Conservation (phyloP, 2,329 filamentous ascomycete species). For the Cercospora sp. region DNA sequence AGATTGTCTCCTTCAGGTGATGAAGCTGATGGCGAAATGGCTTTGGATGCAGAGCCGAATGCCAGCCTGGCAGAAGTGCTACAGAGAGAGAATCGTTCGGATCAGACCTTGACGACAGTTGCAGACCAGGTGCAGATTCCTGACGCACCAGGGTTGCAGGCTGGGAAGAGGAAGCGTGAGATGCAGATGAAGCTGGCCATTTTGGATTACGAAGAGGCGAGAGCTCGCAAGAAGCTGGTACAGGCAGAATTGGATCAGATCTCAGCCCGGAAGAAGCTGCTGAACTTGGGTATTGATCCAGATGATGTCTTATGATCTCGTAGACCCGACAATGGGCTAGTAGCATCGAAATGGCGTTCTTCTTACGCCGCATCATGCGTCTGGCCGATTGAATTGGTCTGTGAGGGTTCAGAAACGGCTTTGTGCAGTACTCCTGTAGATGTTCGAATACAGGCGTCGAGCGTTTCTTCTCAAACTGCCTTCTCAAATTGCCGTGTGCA, state of each 20-base stretch:
- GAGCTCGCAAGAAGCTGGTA: background rate
- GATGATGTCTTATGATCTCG: conserved; percentile 2
- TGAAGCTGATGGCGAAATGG: background rate
- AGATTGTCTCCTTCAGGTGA: background rate
- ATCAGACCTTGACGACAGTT: background rate
- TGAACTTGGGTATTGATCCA: background rate
- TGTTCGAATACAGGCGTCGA: background rate
- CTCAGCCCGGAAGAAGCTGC: background rate
- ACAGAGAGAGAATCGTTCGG: background rate
- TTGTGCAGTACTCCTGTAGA: background rate
- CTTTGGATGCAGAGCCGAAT: background rate
- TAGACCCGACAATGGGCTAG: background rate
- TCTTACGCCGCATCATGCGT: background rate
- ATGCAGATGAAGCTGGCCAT: background rate
- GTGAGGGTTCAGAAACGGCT: background rate
- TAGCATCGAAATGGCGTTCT: background rate
- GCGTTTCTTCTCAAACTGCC: background rate
- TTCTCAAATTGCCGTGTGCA: background rate
- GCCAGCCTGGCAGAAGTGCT: background rate
- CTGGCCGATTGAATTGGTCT: background rate
- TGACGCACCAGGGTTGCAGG: background rate
- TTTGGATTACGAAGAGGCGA: background rate
- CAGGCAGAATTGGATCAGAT: conserved; percentile 1
- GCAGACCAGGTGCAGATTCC: background rate
- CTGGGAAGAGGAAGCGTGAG: background rate